A percentile compares a stretch with the other conserved stretches of the same genome.
Conservation (phyloP, 805 yeast genomes). For the Wickerhamiella slavikovae region DNA sequence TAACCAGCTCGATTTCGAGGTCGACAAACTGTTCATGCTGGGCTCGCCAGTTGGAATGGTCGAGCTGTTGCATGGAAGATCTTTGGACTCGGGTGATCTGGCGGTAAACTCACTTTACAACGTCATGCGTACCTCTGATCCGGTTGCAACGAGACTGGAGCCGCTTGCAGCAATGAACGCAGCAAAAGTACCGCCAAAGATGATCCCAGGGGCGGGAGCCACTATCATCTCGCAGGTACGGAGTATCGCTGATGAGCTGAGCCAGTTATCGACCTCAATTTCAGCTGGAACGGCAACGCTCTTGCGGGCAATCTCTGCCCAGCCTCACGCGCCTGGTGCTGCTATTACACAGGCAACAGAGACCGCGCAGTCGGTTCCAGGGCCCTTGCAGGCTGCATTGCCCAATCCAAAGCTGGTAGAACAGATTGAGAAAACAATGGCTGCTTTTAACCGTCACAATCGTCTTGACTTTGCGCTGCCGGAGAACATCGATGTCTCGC, state of each 20-base stretch:
- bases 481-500: slow-evolving; percentile 58
- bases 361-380: slow-evolving; percentile 2
- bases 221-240: slow-evolving; percentile 21
- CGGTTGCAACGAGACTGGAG: slow-evolving; percentile 75
- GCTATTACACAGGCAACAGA: slow-evolving; percentile 1
- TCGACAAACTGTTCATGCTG: slow-evolving; percentile 53
- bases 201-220: slow-evolving; percentile 31
- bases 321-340: background rate
- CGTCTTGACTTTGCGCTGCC: slow-evolving; percentile 67
- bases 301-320: slow-evolving; percentile 5
- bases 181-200: slow-evolving; percentile 30
- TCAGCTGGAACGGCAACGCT: slow-evolving; percentile 9
- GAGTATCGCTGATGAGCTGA: slow-evolving; percentile 22
- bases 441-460: slow-evolving; percentile 43
- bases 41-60: slow-evolving; percentile 89
- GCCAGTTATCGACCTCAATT: slow-evolving; percentile 9
- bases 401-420: slow-evolving; percentile 2
- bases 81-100: slow-evolving; percentile 5
- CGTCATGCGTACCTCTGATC: slow-evolving; percentile 78
- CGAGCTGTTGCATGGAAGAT: slow-evolving; percentile 45
- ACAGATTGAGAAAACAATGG: slow-evolving; percentile 18
- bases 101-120: slow-evolving; percentile 49
- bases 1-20: slow-evolving; percentile 39
- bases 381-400: background rate
- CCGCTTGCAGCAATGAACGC: slow-evolving; percentile 43